Conservation (phyloP, 306 rosid genomes). For the Gillenia trifoliata region DNA sequence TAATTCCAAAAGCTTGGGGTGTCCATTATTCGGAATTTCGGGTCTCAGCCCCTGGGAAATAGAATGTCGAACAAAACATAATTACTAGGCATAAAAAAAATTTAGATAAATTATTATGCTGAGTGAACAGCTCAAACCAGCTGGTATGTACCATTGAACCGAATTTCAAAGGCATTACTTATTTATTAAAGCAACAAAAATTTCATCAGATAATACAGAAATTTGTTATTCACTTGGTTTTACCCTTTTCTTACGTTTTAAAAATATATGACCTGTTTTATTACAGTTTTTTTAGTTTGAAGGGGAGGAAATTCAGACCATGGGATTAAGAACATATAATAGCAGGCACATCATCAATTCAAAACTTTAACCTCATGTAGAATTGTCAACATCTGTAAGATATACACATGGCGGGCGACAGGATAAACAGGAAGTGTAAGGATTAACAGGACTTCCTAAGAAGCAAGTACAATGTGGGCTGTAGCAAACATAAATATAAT, state of each 20-base stretch:
- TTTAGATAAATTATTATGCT: background rate
- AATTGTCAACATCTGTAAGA: background rate
- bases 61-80: slow-evolving; percentile 1
- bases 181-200: background rate
- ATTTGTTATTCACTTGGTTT: background rate
- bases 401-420: background rate
- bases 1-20: slow-evolving; percentile 66
- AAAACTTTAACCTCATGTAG: background rate
- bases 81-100: slow-evolving; percentile 9
- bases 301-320: background rate
- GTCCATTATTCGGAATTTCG: slow-evolving; percentile 70
- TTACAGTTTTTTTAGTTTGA: background rate
- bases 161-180: background rate
- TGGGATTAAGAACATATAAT: background rate
- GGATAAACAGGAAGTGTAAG: background rate
- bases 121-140: background rate
- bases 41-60: slow-evolving; percentile 83
- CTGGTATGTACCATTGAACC: background rate
- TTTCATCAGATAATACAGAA: background rate
- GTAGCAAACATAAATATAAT: background rate
- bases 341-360: background rate
- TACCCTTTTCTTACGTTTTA: background rate
- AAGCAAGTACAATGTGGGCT: background rate
- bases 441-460: background rate
- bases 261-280: too few relatives aligned